Percentiles rank a stretch among this genome's conserved stretches.
These are phyloP conservation scores for Eucalyptus globulus DNA, from an alignment of 345 rosid species.

Conservation along the genomic window DNA sequence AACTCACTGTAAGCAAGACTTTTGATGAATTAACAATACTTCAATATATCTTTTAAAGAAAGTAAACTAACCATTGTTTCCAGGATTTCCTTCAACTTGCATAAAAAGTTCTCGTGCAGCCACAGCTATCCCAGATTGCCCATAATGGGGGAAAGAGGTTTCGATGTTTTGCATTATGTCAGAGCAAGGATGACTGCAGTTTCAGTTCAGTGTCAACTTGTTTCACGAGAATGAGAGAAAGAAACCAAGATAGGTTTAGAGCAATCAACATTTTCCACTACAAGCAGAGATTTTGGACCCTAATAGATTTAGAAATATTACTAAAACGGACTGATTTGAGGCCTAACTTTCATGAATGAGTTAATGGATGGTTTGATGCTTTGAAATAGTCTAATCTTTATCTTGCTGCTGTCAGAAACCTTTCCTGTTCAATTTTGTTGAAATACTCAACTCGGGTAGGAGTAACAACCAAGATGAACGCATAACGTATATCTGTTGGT, in stretches of 20 bases:
- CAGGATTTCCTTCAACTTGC: constrained; percentile 69
- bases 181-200: constrained; percentile 19
- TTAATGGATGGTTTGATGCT: neutral
- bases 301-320: neutral
- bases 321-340: neutral
- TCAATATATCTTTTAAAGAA: neutral
- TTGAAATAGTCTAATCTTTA: neutral
- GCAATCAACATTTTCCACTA: neutral
- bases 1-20: neutral
- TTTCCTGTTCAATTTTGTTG: neutral
- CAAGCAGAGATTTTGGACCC: neutral
- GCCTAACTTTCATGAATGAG: neutral
- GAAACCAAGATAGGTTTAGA: neutral
- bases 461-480: neutral
- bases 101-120: constrained; percentile 73
- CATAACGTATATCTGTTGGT: neutral
- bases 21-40: neutral
- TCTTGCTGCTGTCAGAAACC: neutral
- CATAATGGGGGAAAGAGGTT: constrained; percentile 61
- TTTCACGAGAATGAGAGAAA: neutral
- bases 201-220: neutral
- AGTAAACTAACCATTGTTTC: constrained; percentile 18
- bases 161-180: constrained; percentile 23
- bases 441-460: neutral
- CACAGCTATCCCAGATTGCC: constrained; percentile 74